phyloP scores from a whole-genome alignment of 2,329 filamentous ascomycete genomes.

The Botrytis paeoniae region DNA sequence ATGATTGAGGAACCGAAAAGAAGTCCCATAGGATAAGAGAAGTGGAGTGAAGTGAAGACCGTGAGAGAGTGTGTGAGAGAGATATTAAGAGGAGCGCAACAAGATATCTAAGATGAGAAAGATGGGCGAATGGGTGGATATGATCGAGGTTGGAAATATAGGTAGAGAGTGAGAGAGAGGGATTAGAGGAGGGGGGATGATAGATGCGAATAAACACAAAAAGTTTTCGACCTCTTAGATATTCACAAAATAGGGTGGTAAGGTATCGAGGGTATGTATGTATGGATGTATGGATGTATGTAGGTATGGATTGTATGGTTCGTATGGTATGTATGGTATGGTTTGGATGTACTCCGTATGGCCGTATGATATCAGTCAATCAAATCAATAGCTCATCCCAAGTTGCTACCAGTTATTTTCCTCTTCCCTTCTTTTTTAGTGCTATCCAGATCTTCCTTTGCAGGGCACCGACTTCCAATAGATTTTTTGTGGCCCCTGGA shows the following conservation, averaged over 20 bases:
- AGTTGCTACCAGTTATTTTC: not conserved
- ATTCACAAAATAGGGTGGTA: not conserved
- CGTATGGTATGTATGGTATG: not conserved
- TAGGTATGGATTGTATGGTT: not conserved
- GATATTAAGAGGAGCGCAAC: not conserved
- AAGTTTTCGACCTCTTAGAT: not conserved
- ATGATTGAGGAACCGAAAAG: not conserved
- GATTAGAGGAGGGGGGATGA: not conserved
- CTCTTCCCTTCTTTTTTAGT: not conserved
- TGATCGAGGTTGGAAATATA: not conserved
- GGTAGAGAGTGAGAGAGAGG: not conserved
- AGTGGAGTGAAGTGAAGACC: not conserved
- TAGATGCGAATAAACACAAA: not conserved
- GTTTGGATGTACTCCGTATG: not conserved
- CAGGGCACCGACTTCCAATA: conserved; percentile 13
- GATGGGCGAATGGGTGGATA: not conserved
- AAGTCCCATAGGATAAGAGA: not conserved
- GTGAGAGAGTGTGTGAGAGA: not conserved
- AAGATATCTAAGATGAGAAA: not conserved
- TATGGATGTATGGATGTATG: not conserved
- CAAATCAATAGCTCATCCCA: not conserved
- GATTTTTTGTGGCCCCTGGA: not conserved
- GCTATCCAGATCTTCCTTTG: conserved; percentile 7
- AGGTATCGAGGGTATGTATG: not conserved
- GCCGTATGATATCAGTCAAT: not conserved